phyloP scores from a whole-genome alignment of 805 yeast species.

The Starmera quercuum region DNA sequence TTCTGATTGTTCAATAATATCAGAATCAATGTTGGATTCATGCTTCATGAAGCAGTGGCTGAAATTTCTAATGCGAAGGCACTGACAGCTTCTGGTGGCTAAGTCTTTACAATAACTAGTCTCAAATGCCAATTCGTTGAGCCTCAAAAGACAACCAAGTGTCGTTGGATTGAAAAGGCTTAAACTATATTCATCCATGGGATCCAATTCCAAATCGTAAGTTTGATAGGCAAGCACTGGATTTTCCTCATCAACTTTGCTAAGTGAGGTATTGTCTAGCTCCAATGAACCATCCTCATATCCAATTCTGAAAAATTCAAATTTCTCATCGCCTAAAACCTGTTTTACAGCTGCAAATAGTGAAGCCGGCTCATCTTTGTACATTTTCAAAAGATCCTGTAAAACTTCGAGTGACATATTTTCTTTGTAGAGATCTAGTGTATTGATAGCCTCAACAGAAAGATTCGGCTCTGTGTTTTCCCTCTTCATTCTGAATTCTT shows the following conservation, averaged over 20 bases:
- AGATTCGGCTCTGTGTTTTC: no score
- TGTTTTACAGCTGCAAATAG: conserved; percentile 3
- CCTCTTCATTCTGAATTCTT: no score
- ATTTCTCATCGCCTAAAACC: conserved; percentile 4
- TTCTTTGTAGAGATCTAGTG: conserved; percentile 1
- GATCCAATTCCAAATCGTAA: background rate
- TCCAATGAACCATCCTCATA: conserved; percentile 5
- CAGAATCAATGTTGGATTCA: conserved; percentile 1
- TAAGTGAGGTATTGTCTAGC: background rate
- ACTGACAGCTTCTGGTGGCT: conserved; percentile 8
- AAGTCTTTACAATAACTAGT: conserved; percentile 5
- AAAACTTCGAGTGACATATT: conserved; percentile 4
- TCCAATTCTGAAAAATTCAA: conserved; percentile 4
- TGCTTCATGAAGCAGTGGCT: conserved; percentile 4
- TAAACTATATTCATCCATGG: no score
- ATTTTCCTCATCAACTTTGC: conserved; percentile 3
- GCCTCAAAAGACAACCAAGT: conserved; percentile 5
- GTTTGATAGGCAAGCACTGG: background rate
- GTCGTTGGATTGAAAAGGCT: conserved; percentile 2
- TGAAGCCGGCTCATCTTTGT: conserved; percentile 1
- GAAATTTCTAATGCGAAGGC: conserved; percentile 4
- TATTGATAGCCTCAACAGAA: conserved; percentile 1
- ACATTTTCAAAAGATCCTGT: conserved; percentile 4
- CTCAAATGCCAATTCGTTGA: background rate
- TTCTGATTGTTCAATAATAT: background rate